Base-by-base conservation (phyloP, 139 green algal species). In the Pedinophyceae sp. region DNA sequence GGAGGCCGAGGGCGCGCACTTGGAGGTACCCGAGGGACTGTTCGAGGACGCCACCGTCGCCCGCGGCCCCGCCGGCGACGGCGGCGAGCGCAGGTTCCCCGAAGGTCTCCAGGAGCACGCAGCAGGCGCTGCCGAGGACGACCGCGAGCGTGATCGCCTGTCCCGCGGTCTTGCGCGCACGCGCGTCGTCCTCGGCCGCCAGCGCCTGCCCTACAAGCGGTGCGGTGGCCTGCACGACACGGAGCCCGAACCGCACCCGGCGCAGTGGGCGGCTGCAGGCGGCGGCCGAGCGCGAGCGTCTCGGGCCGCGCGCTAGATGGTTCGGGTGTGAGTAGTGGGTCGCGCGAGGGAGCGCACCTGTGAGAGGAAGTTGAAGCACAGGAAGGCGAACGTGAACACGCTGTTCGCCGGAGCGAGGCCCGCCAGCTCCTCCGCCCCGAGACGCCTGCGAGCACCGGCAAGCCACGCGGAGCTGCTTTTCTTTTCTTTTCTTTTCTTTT, bases 391-490 rank as follows among this genome's bases (percentile, higher is more conserved):
- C 2, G 27, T 43, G 26, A 16, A 27, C 19, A 34, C n/a, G 52
- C 30, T 13, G 80, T 30, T 0, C 72, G 62, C 6, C 54, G 48
- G 13, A 48, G 39, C 22, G 52, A 50, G 57, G 43, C 50, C 49
- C n/a, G 65, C 54, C 64, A 84, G 77, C 50, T 77, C 67, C 52
- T 71, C 58, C 34, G 86, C 48, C 57, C 82, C 73, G 23, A 45
- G 71, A 58, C 82, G 68, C 47, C 73, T 72, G 22, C 50, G 60
- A 2, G 73, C 77, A 6, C 56, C 65, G n/a, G 55, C 63, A 41
- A 66, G 77, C 13, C 77, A 77, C 47, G 76, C 60, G 16, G 68
- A 70, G 13, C 72, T 73, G 27, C 48, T 43, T 23, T 26, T 50
- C 40, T 18, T 54, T 54, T 30, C 38, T 51, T 24, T 38, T 25